Percentiles rank a stretch among this genome's conserved stretches.
These are phyloP conservation scores for Trametes polyzona DNA, from an alignment of 1,284 basidiomycete species.

Conservation along the genomic window DNA sequence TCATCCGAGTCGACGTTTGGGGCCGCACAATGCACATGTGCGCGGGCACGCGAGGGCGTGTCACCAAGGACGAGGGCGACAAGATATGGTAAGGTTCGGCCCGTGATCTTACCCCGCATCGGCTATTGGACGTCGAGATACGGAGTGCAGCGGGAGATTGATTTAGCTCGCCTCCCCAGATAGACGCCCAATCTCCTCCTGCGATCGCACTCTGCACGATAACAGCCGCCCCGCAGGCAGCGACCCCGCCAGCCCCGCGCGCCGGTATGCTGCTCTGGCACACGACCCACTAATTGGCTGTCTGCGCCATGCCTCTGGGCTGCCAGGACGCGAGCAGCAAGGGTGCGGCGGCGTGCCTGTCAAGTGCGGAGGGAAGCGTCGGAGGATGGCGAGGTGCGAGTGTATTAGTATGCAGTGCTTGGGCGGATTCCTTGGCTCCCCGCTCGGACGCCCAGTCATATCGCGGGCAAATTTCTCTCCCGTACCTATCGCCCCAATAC, in stretches of 20 bases:
- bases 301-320: too few relatives aligned
- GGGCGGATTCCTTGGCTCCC: background rate
- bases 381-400: background rate
- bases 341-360: too few relatives aligned
- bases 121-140: slow-evolving; percentile 6
- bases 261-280: too few relatives aligned
- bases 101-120: slow-evolving; percentile 19
- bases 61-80: background rate
- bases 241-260: too few relatives aligned
- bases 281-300: too few relatives aligned
- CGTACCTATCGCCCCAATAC: slow-evolving; percentile 7
- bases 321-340: too few relatives aligned
- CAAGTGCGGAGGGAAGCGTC: too few relatives aligned
- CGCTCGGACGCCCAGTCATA: slow-evolving; percentile 4
- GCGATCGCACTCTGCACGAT: background rate
- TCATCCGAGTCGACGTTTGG: background rate
- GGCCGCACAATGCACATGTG: background rate
- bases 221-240: background rate
- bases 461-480: slow-evolving; percentile 12
- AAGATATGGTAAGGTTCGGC: slow-evolving; percentile 11
- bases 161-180: background rate
- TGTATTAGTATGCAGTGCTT: background rate
- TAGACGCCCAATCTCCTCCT: background rate
- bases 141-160: background rate
- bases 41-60: background rate